A percentile compares a stretch with the other conserved stretches of the same genome.
phyloP scores from a whole-genome alignment of 1,284 basidiomycete species.

The Mrakiaceae sp. region DNA sequence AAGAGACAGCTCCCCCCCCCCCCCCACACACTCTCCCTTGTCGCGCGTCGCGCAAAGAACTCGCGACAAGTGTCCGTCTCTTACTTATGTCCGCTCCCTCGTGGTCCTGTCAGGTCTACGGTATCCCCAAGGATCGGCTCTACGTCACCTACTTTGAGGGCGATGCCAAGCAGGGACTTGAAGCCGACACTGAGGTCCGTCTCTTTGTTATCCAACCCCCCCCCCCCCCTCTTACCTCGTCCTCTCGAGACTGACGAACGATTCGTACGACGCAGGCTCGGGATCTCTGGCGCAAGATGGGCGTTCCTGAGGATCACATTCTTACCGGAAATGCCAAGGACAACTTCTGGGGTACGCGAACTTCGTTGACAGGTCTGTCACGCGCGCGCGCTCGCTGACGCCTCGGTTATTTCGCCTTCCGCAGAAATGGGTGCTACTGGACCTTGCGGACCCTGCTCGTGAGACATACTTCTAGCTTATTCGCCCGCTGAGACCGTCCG shows the following conservation, averaged over 20 bases:
- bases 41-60: too few species aligned
- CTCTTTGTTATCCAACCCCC: not conserved
- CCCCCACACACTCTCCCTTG: not conserved
- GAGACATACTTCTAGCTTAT: conserved; percentile 20
- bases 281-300: conserved; percentile 74
- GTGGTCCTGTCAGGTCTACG: conserved; percentile 46
- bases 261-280: conserved; percentile 23
- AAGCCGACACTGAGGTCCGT: conserved; percentile 67
- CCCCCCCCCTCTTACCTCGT: not conserved
- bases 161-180: conserved; percentile 71
- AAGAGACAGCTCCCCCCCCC: too few species aligned
- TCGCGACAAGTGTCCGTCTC: not conserved
- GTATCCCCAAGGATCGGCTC: conserved; percentile 76
- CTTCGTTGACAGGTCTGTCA: not conserved
- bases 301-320: conserved; percentile 79
- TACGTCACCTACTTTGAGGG: conserved; percentile 99
- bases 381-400: not conserved
- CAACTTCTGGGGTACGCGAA: conserved; percentile 86
- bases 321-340: conserved; percentile 91
- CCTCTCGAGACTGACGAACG: not conserved
- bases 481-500: not conserved
- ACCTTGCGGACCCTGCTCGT: conserved; percentile 94
- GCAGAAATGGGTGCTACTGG: conserved; percentile 96
- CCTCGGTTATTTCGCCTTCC: conserved; percentile 7
- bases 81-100: not conserved